A percentile compares a stretch with the other conserved stretches of the same genome.
Conservation (phyloP, 768 basidiomycete species). For the Gyrodon lividus region DNA sequence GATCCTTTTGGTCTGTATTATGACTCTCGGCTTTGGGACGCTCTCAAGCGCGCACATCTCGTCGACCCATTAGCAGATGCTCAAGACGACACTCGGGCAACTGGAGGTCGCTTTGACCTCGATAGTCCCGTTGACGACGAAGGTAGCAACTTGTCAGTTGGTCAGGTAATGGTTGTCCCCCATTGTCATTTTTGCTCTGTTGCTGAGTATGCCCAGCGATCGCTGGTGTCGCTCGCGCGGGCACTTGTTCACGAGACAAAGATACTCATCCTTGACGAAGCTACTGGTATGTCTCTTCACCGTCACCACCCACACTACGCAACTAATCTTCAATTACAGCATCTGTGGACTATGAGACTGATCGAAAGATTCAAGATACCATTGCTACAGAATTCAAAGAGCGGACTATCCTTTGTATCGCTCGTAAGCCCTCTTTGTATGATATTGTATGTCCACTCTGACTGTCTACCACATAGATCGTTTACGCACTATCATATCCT, state of each 20-base stretch:
- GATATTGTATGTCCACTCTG: background rate
- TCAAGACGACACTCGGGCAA: conserved; percentile 39
- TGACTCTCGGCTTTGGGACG: conserved; percentile 84
- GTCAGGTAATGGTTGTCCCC: conserved; percentile 28
- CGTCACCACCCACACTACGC: background rate
- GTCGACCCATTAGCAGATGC: conserved; percentile 51
- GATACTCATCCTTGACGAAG: conserved; percentile 88
- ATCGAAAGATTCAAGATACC: conserved; percentile 88
- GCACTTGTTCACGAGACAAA: conserved; percentile 85
- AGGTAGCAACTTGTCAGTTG: conserved; percentile 80
- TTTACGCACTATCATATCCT: conserved; percentile 81
- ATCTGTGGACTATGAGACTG: conserved; percentile 89
- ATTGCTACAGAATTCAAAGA: conserved; percentile 82
- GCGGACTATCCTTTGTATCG: conserved; percentile 84
- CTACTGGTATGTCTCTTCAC: conserved; percentile 54
- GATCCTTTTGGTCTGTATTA: conserved; percentile 85
- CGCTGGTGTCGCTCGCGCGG: conserved; percentile 82
- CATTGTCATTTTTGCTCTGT: background rate
- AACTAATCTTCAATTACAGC: conserved; percentile 37
- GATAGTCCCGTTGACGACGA: conserved; percentile 87
- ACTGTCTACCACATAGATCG: conserved; percentile 51
- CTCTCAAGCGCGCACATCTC: conserved; percentile 80
- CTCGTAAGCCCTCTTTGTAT: conserved; percentile 50
- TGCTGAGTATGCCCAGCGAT: conserved; percentile 54
- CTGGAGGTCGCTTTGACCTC: conserved; percentile 63